phyloP scores from a whole-genome alignment of 345 rosid species.

The Rhodomyrtus tomentosa region DNA sequence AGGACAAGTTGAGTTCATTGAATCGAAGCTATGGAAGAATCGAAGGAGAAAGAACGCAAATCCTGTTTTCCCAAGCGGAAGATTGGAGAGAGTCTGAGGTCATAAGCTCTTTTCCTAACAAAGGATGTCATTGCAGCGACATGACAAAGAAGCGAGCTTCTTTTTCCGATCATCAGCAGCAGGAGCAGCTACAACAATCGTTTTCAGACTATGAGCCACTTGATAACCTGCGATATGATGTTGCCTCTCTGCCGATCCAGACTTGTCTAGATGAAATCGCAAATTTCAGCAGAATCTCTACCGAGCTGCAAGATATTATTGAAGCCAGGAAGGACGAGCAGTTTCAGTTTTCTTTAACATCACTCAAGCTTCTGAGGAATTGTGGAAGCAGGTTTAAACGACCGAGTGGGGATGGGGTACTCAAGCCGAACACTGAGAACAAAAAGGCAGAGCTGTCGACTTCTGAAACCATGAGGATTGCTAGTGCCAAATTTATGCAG shows the following conservation, averaged over 20 bases:
- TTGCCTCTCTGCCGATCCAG: slow-evolving; percentile 11
- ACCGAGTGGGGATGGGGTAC: slow-evolving; percentile 4
- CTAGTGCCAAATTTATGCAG: slow-evolving; percentile 12
- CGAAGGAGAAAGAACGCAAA: background rate
- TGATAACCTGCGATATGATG: slow-evolving; percentile 5
- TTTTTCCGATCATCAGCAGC: slow-evolving; percentile 11
- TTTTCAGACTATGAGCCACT: slow-evolving; percentile 6
- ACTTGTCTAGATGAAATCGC: slow-evolving; percentile 12
- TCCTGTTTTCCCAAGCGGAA: background rate
- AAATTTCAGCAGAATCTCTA: slow-evolving; percentile 1
- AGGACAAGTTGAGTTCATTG: slow-evolving; percentile 9
- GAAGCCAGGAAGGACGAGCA: background rate
- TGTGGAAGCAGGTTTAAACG: slow-evolving; percentile 7
- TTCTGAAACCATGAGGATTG: slow-evolving; percentile 13
- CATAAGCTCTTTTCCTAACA: slow-evolving; percentile 1
- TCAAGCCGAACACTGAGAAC: background rate
- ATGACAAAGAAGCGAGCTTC: background rate
- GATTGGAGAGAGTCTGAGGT: slow-evolving; percentile 1
- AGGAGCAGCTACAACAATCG: slow-evolving; percentile 1
- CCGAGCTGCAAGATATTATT: background rate
- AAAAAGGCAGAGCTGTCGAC: background rate
- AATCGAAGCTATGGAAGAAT: background rate
- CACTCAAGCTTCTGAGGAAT: slow-evolving; percentile 21
- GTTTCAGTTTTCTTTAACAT: slow-evolving; percentile 6
- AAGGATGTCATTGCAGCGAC: slow-evolving; percentile 4